Evolutionary conservation across 768 basidiomycete genomes (phyloP).

Genomic region (Tulasnella sp.): DNA sequence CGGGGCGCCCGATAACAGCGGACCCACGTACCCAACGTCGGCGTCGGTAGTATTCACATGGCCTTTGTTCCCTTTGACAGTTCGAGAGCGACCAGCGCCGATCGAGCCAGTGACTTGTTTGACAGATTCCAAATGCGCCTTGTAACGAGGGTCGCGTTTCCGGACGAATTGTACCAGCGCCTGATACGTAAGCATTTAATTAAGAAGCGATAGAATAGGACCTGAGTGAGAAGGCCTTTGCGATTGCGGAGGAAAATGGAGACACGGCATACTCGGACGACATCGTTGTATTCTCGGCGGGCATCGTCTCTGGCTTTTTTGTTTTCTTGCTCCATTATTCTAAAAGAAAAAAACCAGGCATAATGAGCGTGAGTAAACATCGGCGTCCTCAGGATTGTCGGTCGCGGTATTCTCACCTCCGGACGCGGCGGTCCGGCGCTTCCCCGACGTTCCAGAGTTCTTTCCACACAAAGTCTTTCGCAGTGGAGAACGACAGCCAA

Average conservation of each 20-base stretch:
- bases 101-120: not conserved
- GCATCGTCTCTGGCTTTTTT: conserved; percentile 88
- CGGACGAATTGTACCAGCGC: conserved; percentile 73
- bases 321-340: conserved; percentile 95
- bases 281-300: conserved; percentile 89
- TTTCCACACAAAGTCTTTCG: conserved; percentile 87
- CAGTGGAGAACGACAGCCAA: conserved; percentile 85
- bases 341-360: conserved; percentile 41
- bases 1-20: conserved; percentile 12
- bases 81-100: conserved; percentile 2
- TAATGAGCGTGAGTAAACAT: not conserved
- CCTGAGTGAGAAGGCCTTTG: not conserved
- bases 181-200: conserved; percentile 47
- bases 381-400: not conserved
- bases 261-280: conserved; percentile 67
- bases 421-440: conserved; percentile 82
- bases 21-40: not conserved
- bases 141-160: conserved; percentile 90
- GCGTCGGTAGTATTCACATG: conserved; percentile 42
- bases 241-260: not conserved
- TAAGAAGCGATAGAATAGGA: not conserved
- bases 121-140: conserved; percentile 52
- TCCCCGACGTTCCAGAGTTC: conserved; percentile 82
- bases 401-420: conserved; percentile 56
- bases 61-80: conserved; percentile 35